Conservation (phyloP, 164 flowering plant species). For the Nymphaea colorata region DNA sequence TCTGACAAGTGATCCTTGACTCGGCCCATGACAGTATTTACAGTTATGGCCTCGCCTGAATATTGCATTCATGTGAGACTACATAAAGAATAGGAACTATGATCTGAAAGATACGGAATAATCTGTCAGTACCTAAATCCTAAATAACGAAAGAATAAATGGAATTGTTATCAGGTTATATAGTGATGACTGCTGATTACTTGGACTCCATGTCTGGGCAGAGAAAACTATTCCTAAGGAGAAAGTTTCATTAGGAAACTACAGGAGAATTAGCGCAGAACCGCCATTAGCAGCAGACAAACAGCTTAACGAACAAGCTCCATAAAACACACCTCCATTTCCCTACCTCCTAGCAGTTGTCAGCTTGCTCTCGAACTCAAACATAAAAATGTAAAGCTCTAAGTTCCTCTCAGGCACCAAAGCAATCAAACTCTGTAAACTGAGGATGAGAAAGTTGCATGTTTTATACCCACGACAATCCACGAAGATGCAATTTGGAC, state of each 20-base stretch:
- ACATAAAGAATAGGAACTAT: neutral
- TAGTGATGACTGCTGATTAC: slow-evolving; percentile 6
- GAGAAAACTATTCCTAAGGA: neutral
- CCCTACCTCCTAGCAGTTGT: slow-evolving; percentile 3
- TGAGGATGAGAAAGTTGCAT: slow-evolving; percentile 4
- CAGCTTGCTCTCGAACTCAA: neutral
- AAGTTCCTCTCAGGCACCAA: neutral
- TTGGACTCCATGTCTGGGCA: slow-evolving; percentile 22
- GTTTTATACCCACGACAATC: neutral
- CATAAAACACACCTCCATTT: slow-evolving; percentile 31
- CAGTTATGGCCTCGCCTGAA: neutral
- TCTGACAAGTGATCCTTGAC: neutral
- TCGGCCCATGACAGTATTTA: neutral
- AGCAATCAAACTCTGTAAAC: neutral
- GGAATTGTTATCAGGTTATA: neutral
- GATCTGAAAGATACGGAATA: neutral
- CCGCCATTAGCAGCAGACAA: slow-evolving; percentile 20
- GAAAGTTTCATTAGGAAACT: neutral
- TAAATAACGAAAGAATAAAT: neutral
- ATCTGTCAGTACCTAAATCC: neutral
- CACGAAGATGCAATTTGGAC: neutral
- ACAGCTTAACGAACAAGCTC: slow-evolving; percentile 19
- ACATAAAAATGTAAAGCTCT: neutral
- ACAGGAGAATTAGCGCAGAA: slow-evolving; percentile 15
- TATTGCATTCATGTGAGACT: neutral